A percentile compares a stretch with the other conserved stretches of the same genome.
Conservation (phyloP, 176 grass and related monocot species). For the Rhynchospora breviuscula region DNA sequence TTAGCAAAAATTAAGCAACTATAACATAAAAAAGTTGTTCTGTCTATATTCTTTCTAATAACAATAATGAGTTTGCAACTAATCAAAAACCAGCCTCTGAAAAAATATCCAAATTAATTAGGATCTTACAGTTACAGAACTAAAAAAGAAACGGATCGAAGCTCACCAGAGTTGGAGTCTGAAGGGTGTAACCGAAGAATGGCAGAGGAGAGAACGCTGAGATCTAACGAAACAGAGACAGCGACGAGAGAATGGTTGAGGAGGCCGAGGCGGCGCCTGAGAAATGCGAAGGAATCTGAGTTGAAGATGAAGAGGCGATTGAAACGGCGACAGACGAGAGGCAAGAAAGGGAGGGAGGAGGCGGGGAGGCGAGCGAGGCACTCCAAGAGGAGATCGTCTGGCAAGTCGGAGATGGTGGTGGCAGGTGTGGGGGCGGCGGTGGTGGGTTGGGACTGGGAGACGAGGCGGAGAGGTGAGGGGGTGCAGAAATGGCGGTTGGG, state of each 20-base stretch:
- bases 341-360: constrained; percentile 41
- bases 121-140: not conserved
- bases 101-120: not conserved
- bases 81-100: not conserved
- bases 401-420: constrained; percentile 33
- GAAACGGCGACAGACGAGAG: constrained; percentile 63
- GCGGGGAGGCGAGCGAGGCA: constrained; percentile 48
- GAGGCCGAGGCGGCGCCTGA: constrained; percentile 47
- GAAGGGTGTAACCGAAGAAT: constrained; percentile 29
- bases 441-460: not conserved
- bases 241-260: constrained; percentile 51
- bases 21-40: too few relatives aligned
- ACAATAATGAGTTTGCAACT: not conserved
- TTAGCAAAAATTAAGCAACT: too few relatives aligned
- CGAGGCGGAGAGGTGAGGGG: constrained; percentile 15
- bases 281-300: constrained; percentile 36
- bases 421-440: not conserved
- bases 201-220: constrained; percentile 17
- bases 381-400: constrained; percentile 69
- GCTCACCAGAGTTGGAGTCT: not conserved
- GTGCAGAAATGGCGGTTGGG: constrained; percentile 49
- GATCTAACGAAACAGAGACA: constrained; percentile 31
- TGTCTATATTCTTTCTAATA: not conserved
- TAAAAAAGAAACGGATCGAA: not conserved
- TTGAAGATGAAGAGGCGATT: constrained; percentile 33